phyloP scores from a whole-genome alignment of 805 yeast species.

The Teunomyces stri region DNA sequence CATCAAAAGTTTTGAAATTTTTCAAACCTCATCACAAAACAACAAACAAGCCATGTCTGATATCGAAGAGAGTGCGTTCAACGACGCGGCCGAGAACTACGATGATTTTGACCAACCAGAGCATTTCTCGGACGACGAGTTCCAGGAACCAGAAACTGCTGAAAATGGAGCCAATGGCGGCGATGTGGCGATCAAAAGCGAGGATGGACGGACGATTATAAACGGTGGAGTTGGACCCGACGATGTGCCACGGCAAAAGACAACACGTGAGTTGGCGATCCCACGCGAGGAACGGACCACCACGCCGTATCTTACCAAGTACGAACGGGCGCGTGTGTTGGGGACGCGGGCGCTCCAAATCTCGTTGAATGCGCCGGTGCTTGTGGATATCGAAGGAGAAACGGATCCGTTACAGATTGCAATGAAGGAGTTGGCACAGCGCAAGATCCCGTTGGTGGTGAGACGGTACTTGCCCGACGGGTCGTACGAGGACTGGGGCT shows the following conservation, averaged over 20 bases:
- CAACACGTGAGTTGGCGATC: slow-evolving; percentile 78
- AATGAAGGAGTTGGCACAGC: slow-evolving; percentile 91
- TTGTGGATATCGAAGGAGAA: slow-evolving; percentile 98
- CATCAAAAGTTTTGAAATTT: background rate
- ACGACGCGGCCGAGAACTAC: slow-evolving; percentile 65
- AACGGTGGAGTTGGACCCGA: slow-evolving; percentile 67
- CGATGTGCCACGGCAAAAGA: slow-evolving; percentile 47
- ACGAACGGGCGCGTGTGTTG: slow-evolving; percentile 94
- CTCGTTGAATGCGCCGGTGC: slow-evolving; percentile 96
- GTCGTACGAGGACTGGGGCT: slow-evolving; percentile 97
- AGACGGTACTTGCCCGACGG: slow-evolving; percentile 98
- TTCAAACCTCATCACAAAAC: slow-evolving; percentile 1
- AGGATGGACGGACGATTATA: slow-evolving; percentile 70
- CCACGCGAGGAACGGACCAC: slow-evolving; percentile 87
- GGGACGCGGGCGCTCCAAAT: slow-evolving; percentile 98
- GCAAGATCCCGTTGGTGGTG: slow-evolving; percentile 91
- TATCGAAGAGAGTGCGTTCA: slow-evolving; percentile 50
- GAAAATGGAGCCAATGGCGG: slow-evolving; percentile 15
- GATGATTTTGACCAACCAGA: slow-evolving; percentile 83
- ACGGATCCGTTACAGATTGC: slow-evolving; percentile 98
- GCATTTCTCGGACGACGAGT: slow-evolving; percentile 74
- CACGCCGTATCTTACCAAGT: slow-evolving; percentile 98
- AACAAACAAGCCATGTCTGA: slow-evolving; percentile 34
- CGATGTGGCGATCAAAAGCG: slow-evolving; percentile 50
- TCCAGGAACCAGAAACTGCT: slow-evolving; percentile 32